Evolutionary conservation across 345 rosid species (phyloP).

Genomic region (Fremontodendron californicum): DNA sequence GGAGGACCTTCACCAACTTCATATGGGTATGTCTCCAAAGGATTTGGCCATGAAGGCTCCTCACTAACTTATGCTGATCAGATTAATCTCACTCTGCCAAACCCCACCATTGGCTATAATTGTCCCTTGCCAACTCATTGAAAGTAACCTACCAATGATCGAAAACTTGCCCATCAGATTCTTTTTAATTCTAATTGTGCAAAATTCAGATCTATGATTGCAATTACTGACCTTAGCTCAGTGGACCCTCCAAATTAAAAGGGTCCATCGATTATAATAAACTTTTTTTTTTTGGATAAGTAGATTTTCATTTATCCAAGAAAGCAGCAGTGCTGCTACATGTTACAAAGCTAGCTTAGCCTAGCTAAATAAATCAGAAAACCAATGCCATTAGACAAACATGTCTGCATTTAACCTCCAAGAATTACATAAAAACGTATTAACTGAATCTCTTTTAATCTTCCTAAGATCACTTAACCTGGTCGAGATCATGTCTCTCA

Average conservation of each 20-base stretch:
- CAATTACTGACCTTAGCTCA: background rate
- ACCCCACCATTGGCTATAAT: conserved; percentile 4
- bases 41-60: conserved; percentile 6
- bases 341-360: no score
- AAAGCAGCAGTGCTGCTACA: no score
- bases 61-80: background rate
- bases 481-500: no score
- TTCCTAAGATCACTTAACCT: no score
- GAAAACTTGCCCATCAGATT: background rate
- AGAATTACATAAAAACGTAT: no score
- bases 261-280: background rate
- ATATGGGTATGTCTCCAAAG: conserved; percentile 10
- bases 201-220: background rate
- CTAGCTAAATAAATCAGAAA: no score
- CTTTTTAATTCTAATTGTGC: background rate
- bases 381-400: no score
- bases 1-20: conserved; percentile 4
- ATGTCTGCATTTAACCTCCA: no score
- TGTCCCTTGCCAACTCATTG: conserved; percentile 3
- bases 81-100: background rate
- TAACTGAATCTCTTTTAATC: no score
- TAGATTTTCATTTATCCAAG: no score
- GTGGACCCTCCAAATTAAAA: background rate
- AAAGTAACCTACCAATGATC: conserved; percentile 11
- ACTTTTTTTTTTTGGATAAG: no score